Conservation (phyloP, 2,329 filamentous ascomycete species). For the Alternaria brassicicola region DNA sequence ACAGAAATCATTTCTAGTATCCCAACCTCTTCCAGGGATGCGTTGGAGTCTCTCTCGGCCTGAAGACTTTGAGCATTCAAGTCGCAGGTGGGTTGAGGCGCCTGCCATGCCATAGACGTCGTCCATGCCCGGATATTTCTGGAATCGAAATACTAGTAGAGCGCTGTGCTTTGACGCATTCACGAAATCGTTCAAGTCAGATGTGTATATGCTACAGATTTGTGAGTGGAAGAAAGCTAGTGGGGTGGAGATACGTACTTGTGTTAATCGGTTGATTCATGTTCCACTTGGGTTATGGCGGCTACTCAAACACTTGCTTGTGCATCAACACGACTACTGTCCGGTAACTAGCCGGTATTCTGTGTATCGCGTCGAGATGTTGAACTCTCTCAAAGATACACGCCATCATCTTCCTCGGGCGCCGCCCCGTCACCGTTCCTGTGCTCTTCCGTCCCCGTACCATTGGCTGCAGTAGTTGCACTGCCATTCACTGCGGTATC, state of each 20-base stretch:
- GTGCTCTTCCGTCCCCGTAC: not conserved
- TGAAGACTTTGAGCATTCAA: not conserved
- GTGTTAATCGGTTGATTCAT: not conserved
- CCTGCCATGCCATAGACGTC: not conserved
- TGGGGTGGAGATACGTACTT: not conserved
- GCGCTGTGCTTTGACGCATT: not conserved
- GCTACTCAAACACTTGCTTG: not conserved
- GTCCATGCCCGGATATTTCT: not conserved
- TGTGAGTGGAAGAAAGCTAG: not conserved
- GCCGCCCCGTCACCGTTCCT: not conserved
- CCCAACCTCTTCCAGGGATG: not conserved
- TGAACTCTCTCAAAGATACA: slow-evolving; percentile 3
- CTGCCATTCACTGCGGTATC: not conserved
- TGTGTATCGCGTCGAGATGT: not conserved
- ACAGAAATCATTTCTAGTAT: not conserved
- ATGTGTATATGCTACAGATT: not conserved
- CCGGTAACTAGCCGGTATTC: not conserved
- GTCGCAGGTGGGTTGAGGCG: not conserved
- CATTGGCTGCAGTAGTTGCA: not conserved
- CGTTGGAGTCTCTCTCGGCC: too few relatives aligned
- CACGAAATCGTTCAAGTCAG: not conserved
- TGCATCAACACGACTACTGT: not conserved
- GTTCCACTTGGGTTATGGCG: not conserved
- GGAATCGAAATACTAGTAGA: not conserved
- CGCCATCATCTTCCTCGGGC: not conserved